phyloP scores from a whole-genome alignment of 305 asterid genomes.

The Fraxinus ornus region DNA sequence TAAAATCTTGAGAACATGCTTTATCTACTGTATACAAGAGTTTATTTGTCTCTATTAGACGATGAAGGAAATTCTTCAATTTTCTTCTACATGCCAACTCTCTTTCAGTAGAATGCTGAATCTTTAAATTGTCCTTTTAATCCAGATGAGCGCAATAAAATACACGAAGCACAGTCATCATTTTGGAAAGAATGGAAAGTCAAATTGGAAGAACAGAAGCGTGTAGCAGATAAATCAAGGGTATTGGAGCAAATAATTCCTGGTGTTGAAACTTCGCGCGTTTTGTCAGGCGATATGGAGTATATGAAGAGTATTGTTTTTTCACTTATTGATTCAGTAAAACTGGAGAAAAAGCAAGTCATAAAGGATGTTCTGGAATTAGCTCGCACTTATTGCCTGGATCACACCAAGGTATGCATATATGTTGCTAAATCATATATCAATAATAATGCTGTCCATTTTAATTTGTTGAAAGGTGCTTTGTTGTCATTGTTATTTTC shows the following conservation, averaged over 20 bases:
- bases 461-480: conserved; percentile 23
- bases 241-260: conserved; percentile 84
- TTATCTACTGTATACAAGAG: conserved; percentile 18
- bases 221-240: conserved; percentile 79
- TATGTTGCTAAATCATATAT: conserved; percentile 25
- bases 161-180: conserved; percentile 85
- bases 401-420: conserved; percentile 60
- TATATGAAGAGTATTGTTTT: conserved; percentile 67
- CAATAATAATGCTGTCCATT: conserved; percentile 11
- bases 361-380: conserved; percentile 62
- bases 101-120: conserved; percentile 23
- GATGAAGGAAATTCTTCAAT: background rate
- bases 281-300: conserved; percentile 78
- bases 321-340: conserved; percentile 71
- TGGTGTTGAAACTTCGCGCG: conserved; percentile 81
- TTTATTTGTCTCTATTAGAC: conserved; percentile 16
- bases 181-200: conserved; percentile 98
- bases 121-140: conserved; percentile 18
- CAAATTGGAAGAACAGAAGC: conserved; percentile 89
- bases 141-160: conserved; percentile 72
- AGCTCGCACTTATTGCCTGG: conserved; percentile 68
- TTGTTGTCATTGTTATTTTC: conserved; percentile 25
- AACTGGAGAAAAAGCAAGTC: conserved; percentile 68
- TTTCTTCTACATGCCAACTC: conserved; percentile 3
- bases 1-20: conserved; percentile 21